phyloP scores from a whole-genome alignment of 2,329 filamentous ascomycete genomes.

The Helicocarpus griseus region DNA sequence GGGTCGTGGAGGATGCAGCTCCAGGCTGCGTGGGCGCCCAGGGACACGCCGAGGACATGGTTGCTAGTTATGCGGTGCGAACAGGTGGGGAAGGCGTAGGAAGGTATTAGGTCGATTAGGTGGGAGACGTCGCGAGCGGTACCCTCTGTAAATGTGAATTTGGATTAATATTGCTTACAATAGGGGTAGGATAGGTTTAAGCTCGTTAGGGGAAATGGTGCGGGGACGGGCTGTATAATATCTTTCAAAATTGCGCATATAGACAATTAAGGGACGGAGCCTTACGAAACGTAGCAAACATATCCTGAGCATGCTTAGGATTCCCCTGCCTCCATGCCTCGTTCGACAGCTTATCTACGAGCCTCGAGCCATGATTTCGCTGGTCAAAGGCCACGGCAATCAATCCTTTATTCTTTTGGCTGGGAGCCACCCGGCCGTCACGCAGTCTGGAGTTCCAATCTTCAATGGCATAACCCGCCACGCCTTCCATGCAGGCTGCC shows the following conservation, averaged over 20 bases:
- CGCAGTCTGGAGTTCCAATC: constrained; percentile 51
- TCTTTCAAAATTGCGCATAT: neutral
- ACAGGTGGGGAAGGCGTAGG: constrained; percentile 56
- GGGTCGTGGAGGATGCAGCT: constrained; percentile 69
- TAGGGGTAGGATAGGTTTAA: too few relatives aligned
- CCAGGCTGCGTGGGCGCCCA: constrained; percentile 86
- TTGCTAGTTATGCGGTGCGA: constrained; percentile 49
- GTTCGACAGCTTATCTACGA: constrained; percentile 60
- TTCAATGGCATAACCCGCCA: constrained; percentile 60
- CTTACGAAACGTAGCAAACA: constrained; percentile 69
- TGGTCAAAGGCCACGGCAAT: constrained; percentile 85
- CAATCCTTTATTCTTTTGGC: constrained; percentile 44
- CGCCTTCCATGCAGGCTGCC: constrained; percentile 63
- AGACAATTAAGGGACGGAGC: neutral
- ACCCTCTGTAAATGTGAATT: constrained; percentile 35
- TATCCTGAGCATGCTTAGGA: constrained; percentile 74
- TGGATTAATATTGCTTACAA: too few relatives aligned
- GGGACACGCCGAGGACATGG: constrained; percentile 68
- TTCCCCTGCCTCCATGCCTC: constrained; percentile 73
- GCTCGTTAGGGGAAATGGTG: too few relatives aligned
- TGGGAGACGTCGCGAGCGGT: constrained; percentile 66
- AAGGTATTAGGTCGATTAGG: constrained; percentile 68
- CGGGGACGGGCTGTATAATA: too few relatives aligned
- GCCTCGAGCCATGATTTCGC: constrained; percentile 75
- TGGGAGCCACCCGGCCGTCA: constrained; percentile 19